Percentiles rank a stretch among this genome's conserved stretches.
Conservation (phyloP, 2,329 filamentous ascomycete species). For the Aspergillus tubingensis region DNA sequence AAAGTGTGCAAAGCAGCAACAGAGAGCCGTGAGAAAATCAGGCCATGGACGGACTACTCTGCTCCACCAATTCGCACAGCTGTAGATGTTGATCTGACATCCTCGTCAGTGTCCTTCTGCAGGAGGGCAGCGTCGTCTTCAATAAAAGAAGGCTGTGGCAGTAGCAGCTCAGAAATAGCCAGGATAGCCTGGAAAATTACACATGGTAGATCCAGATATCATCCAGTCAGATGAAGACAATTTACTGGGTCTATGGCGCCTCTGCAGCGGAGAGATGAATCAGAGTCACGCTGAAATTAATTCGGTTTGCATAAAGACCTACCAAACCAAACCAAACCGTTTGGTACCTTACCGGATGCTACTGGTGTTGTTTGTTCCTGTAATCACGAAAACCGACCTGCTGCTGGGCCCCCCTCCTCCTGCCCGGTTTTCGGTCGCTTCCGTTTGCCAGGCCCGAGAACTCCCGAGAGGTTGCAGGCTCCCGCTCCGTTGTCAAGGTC, state of each 20-base stretch:
- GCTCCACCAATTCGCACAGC: neutral
- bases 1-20: neutral
- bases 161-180: neutral
- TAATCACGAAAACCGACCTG: neutral
- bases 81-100: neutral
- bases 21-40: neutral
- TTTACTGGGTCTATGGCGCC: neutral
- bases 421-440: conserved; percentile 21
- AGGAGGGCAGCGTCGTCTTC: neutral
- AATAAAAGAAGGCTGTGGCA: neutral
- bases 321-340: neutral
- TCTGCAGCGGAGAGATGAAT: neutral
- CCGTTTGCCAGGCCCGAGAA: conserved; percentile 16
- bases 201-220: neutral
- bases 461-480: conserved; percentile 23
- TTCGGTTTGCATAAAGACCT: neutral
- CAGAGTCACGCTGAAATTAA: neutral
- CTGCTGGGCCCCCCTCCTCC: neutral
- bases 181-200: neutral
- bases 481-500: conserved; percentile 16
- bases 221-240: conserved; percentile 5
- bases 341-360: neutral
- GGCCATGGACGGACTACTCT: neutral
- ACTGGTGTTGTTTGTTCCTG: neutral
- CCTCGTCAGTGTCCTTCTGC: neutral